A percentile compares a stretch with the other conserved stretches of the same genome.
Conservation (phyloP, 73 alveolate genomes). For the Paramecium caudatum region DNA sequence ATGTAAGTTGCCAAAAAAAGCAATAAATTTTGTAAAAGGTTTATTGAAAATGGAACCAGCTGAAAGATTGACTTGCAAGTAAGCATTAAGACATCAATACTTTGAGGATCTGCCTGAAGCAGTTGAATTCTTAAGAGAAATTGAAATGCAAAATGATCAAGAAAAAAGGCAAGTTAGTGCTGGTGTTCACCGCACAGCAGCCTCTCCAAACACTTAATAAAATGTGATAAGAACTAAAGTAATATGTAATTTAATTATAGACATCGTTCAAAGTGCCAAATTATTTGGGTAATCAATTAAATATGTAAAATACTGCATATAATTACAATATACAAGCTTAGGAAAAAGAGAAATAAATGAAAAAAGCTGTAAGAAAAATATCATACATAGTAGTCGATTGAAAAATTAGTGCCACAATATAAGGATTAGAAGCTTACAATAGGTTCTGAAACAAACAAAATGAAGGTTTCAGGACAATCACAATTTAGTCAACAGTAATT, state of each 20-base stretch:
- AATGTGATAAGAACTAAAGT: conserved; percentile 68
- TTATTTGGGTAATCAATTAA: conserved; percentile 24
- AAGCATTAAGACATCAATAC: conserved; percentile 90
- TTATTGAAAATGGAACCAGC: conserved; percentile 90
- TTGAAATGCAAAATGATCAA: conserved; percentile 41
- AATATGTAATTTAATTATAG: background rate
- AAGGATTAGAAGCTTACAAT: background rate
- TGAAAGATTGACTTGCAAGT: conserved; percentile 87
- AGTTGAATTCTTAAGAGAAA: conserved; percentile 35
- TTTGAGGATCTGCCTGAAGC: conserved; percentile 87
- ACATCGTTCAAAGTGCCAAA: conserved; percentile 62
- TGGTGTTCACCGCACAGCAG: conserved; percentile 67
- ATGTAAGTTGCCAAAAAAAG: conserved; percentile 58
- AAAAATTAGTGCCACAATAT: background rate
- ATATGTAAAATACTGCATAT: conserved; percentile 53
- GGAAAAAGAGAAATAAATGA: background rate
- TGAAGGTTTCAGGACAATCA: background rate
- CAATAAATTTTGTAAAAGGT: conserved; percentile 86
- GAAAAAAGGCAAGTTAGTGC: conserved; percentile 65
- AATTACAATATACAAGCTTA: conserved; percentile 16
- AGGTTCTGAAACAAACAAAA: background rate
- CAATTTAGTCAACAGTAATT: conserved; percentile 29
- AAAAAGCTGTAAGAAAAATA: background rate
- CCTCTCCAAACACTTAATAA: conserved; percentile 57
- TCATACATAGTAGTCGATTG: conserved; percentile 49